Evolutionary conservation across 2,329 filamentous ascomycete species (phyloP), one percentile per base, ranked within the genome.

Genomic region (Capronia coronata): DNA sequence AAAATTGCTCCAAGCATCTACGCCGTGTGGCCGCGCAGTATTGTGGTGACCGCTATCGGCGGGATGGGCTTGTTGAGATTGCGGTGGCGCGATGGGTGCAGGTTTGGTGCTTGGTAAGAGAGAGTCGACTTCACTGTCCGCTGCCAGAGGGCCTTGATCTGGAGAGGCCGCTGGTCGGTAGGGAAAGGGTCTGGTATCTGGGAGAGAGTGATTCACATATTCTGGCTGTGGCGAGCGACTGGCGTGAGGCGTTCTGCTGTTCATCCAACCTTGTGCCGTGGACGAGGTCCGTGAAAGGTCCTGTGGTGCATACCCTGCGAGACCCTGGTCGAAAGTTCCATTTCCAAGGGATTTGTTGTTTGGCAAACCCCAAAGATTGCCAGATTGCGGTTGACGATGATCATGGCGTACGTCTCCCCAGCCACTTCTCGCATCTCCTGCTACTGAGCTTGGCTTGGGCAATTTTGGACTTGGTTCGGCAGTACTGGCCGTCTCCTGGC

Each of bases 261-360:
- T 57, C 52, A 59, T 55, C 59, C 59, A 61, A 8, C 58, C 57
- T 47, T 70, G 68, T 21, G 70, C 69, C 25, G 63, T 56, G 11
- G 71, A 61, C 40, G 64, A 63, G 27, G 72, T 64, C 50, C 70
- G 68, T n/a, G 72, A 64, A 50, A 69, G 55, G 51, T 73, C 67
- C 38, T 71, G 69, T 34, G 71, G 63, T 39, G 75, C 68, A 47
- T 75, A 75, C 34, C 71, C 70, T 27, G 69, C 69, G 47, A 77
- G 72, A 49, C 65, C 67, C 51, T 72, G 72, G 55, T 80, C 78
- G 57, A 83, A 83, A 1, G 78, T 80, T 23, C 79, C 80, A 64
- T 83, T 83, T 13, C 80, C 80, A 34, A 83, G 72, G 21, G 76
- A 75, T 58, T 76, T 74, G 54, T 79, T 75, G 59, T 72, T 73